Base-by-base conservation (phyloP, 2,329 filamentous ascomycete genomes). In the Pyricularia pennisetigena region DNA sequence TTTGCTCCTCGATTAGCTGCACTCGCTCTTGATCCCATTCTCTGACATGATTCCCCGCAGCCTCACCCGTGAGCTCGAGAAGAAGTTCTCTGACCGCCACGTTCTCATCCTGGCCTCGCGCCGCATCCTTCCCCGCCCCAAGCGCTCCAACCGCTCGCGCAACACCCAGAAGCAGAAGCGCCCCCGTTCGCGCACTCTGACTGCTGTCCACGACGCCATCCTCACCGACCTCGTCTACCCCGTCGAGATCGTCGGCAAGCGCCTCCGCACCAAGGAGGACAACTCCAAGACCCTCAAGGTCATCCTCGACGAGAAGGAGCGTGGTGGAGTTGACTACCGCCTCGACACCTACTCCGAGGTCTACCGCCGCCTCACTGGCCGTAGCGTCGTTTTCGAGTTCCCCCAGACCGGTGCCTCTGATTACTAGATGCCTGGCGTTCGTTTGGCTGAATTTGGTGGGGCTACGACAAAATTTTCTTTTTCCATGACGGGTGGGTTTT, bases 81-180 rank as follows among this genome's bases (percentile, higher is more conserved):
- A 99, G 93, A 99, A 99, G 88, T 99, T 99, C 93, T 98, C 95
- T 74, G 95, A 99, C 89, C 95, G 95, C 85, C 95, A 99, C 85
- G 95, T 99, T 82, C 88, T 99, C 82, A 93, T 99, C 89, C 91
- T 99, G 78, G 95, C 95, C 77, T 96, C 94, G 80, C 95, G 95
- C 88, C 95, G 95, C 84, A 99, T 99, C 79, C 89, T 99, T 72
- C 94, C 95, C 82, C 93, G 94, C 83, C 95, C 95, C 82, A 97
- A 97, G 92, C 94, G 94, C 82, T 97, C 93, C 82, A 93, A 90
- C 87, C 94, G 93, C 86, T 93, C 91, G 76, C 94, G 95, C 88
- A 94, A 94, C 86, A 92, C 87, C 81, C 94, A 95, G 85, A 98
- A 89, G 80, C 95, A 99, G 90, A 97, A 98, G 93, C 94, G 95